Conservation (phyloP, 257 asterid genomes). For the Echium plantagineum region DNA sequence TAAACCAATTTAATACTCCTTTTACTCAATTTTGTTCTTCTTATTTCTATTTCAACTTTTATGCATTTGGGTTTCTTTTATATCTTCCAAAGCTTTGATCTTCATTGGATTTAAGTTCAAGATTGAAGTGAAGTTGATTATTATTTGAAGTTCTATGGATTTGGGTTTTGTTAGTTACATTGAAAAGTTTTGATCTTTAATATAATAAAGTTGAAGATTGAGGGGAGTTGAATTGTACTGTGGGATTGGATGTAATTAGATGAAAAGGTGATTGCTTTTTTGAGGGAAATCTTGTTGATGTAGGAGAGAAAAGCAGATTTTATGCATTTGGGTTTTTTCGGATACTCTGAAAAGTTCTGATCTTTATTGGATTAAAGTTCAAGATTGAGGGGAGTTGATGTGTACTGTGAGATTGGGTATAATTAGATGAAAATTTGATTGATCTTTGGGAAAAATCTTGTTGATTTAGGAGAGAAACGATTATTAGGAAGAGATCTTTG, state of each 20-base stretch:
- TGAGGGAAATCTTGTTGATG: too few relatives aligned
- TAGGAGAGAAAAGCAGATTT: too few relatives aligned
- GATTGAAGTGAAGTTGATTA: background rate
- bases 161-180: constrained; percentile 7
- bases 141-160: constrained; percentile 3
- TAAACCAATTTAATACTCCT: constrained; percentile 18
- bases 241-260: constrained; percentile 25
- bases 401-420: constrained; percentile 29
- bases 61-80: constrained; percentile 2
- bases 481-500: constrained; percentile 3
- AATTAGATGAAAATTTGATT: constrained; percentile 24
- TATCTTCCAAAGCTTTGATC: constrained; percentile 9
- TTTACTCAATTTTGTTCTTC: constrained; percentile 7
- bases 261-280: constrained; percentile 23
- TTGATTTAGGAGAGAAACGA: constrained; percentile 17
- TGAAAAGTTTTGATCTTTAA: constrained; percentile 7
- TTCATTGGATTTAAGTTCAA: constrained; percentile 1
- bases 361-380: background rate
- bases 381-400: constrained; percentile 3
- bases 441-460: constrained; percentile 2
- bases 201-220: background rate
- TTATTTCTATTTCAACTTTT: constrained; percentile 3
- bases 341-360: background rate
- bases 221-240: constrained; percentile 13
- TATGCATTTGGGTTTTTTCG: too few relatives aligned